Base-by-base conservation (phyloP, 192 early-diverging fungal genomes). In the Allomyces macrogynus region DNA sequence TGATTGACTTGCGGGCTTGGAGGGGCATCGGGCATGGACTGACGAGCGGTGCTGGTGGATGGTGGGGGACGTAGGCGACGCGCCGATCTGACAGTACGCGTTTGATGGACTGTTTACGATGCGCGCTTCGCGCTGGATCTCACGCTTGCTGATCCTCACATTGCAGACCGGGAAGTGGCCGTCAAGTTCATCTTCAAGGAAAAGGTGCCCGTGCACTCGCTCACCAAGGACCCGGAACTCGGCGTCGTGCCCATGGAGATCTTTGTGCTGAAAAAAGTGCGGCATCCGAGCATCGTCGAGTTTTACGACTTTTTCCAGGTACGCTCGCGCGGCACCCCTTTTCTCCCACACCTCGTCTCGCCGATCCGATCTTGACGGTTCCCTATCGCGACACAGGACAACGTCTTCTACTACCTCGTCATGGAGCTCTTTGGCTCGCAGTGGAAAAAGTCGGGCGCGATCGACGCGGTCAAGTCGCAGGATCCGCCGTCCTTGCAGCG, bases 351-450 rank as follows among this genome's bases (percentile, higher is more conserved):
- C 24, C 7, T 0, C n/a, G 2, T 61, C 10, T 10, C 7, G 23
- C n/a, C 23, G 61, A 61, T 8, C 23, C 22, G n/a, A 61, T 61
- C 23, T 0, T 24, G 0, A 61, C 61, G 23, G 2, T 3, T 22
- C 0, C 0, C n/a, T 23, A 0, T 23, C 25, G 64, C 4, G 8
- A 10, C 20, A 4, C 76, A 84, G 69, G 80, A 81, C 65, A 64
- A 67, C 40, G 69, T 68, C 63, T 79, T 76, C 65, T 78, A 76
- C 67, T 79, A 82, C 64, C 70, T 86, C 14, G 80, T 86, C 43
- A 85, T 85, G 84, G 83, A 86, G 64, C 66, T 86, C n/a, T 81
- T 82, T 42, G 84, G 84, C 32, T 77, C 77, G 20, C 80, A 78
- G 23, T 84, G 82, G 84, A 66, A 71, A 60, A 73, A 64, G 54